Percentiles rank a stretch among this genome's conserved stretches.
Conservation (phyloP, 805 yeast species). For the Zygoascus flipseniorum region DNA sequence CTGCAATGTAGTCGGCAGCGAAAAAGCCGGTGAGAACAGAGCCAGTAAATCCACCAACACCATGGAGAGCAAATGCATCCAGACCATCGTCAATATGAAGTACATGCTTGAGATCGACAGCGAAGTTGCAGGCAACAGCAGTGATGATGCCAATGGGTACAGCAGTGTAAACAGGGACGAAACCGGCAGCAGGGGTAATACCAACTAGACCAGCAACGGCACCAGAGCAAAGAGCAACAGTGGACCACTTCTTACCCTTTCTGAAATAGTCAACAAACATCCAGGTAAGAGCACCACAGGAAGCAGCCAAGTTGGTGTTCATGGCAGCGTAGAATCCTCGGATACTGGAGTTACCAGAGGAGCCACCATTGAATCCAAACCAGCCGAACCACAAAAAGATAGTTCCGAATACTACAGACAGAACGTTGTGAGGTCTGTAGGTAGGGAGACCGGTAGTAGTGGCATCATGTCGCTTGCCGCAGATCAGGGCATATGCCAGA, state of each 20-base stretch:
- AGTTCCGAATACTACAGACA: slow-evolving; percentile 86
- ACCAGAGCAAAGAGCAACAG: slow-evolving; percentile 88
- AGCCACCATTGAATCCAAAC: slow-evolving; percentile 99
- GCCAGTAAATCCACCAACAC: slow-evolving; percentile 87
- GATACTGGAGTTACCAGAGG: slow-evolving; percentile 86
- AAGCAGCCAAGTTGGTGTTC: slow-evolving; percentile 91
- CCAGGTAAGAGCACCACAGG: slow-evolving; percentile 90
- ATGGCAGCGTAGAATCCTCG: slow-evolving; percentile 92
- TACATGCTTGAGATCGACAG: slow-evolving; percentile 67
- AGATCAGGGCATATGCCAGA: slow-evolving; percentile 79
- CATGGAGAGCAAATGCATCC: slow-evolving; percentile 90
- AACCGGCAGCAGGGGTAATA: slow-evolving; percentile 96
- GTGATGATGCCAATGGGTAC: slow-evolving; percentile 76
- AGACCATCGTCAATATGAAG: slow-evolving; percentile 88
- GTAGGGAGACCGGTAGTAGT: slow-evolving; percentile 65
- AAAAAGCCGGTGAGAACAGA: slow-evolving; percentile 80
- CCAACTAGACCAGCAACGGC: slow-evolving; percentile 91
- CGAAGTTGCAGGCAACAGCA: slow-evolving; percentile 73
- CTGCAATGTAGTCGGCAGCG: slow-evolving; percentile 89
- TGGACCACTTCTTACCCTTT: slow-evolving; percentile 87
- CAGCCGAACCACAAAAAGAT: slow-evolving; percentile 97
- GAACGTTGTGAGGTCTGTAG: slow-evolving; percentile 89
- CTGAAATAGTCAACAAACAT: slow-evolving; percentile 82
- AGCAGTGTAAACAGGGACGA: slow-evolving; percentile 85
- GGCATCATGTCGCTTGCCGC: slow-evolving; percentile 86